Percentiles rank a stretch among this genome's conserved stretches.
Evolutionary conservation across 352 stramenopile species (phyloP).

Genomic region (Phytophthora podocarpi): DNA sequence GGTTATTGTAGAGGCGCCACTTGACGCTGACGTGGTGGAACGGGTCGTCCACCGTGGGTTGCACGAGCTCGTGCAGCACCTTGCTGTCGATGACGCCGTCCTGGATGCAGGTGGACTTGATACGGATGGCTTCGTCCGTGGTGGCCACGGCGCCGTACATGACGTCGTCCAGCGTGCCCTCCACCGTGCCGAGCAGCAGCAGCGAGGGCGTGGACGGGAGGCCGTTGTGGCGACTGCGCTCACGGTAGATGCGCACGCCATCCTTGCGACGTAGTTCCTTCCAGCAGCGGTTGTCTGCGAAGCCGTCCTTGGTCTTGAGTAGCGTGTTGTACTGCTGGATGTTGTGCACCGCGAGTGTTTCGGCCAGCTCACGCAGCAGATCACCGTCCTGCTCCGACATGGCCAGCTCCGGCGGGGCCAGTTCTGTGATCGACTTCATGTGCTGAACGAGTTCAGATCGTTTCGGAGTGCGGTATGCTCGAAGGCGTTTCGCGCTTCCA

Average conservation of each 20-base stretch:
- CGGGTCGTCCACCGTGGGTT: constrained; percentile 42
- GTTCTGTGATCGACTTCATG: constrained; percentile 34
- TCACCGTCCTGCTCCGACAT: constrained; percentile 40
- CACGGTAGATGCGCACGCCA: constrained; percentile 43
- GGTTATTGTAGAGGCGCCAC: constrained; percentile 51
- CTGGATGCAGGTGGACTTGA: constrained; percentile 55
- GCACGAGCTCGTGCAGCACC: constrained; percentile 52
- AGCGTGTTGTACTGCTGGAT: constrained; percentile 55
- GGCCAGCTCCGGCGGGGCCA: constrained; percentile 26
- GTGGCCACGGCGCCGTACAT: constrained; percentile 61
- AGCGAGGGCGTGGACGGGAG: constrained; percentile 46
- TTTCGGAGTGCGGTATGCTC: neutral
- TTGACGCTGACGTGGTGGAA: constrained; percentile 60
- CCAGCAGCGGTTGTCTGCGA: constrained; percentile 39
- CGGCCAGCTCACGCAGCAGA: constrained; percentile 39
- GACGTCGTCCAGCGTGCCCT: constrained; percentile 61
- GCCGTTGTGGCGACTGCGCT: constrained; percentile 28
- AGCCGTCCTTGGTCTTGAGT: constrained; percentile 46
- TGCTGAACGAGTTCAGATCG: neutral
- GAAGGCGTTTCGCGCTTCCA: constrained; percentile 10
- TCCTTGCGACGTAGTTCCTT: constrained; percentile 47
- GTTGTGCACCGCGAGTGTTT: constrained; percentile 48
- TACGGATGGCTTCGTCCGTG: constrained; percentile 49
- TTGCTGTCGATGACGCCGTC: constrained; percentile 60
- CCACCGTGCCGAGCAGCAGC: constrained; percentile 57